A percentile compares a stretch with the other conserved stretches of the same genome.
phyloP scores from a whole-genome alignment of 768 basidiomycete genomes.

The Phylloporus arenicola region DNA sequence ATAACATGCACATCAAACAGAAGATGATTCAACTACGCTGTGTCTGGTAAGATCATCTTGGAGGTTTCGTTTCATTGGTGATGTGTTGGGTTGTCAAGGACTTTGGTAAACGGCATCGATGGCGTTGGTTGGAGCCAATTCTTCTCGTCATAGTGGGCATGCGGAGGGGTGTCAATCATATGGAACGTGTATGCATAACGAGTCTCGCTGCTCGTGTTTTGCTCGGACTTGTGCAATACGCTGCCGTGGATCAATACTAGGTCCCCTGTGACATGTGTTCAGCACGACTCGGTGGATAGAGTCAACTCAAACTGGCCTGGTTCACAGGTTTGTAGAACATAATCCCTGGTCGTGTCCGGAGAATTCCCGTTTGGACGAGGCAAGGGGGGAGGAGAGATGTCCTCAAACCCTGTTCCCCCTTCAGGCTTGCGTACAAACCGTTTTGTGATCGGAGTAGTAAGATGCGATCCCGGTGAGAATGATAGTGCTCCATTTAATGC shows the following conservation, averaged over 20 bases:
- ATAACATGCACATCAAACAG: background rate
- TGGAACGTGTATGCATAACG: conserved; percentile 96
- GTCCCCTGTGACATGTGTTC: conserved; percentile 51
- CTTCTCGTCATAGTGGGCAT: conserved; percentile 77
- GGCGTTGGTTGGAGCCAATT: conserved; percentile 93
- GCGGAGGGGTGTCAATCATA: conserved; percentile 76
- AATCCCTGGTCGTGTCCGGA: conserved; percentile 35
- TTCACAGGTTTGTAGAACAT: conserved; percentile 64
- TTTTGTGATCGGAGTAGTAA: conserved; percentile 64
- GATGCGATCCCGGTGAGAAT: conserved; percentile 89
- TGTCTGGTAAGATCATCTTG: too few species aligned
- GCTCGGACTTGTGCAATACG: conserved; percentile 88
- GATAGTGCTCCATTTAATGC: conserved; percentile 76
- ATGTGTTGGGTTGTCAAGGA: conserved; percentile 35
- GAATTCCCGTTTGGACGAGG: conserved; percentile 1
- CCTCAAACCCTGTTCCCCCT: conserved; percentile 84
- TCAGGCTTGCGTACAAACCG: conserved; percentile 76
- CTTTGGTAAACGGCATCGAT: conserved; percentile 72
- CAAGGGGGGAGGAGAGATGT: conserved; percentile 37
- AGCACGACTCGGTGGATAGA: background rate
- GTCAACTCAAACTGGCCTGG: conserved; percentile 45
- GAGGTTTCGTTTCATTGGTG: background rate
- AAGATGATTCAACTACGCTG: background rate
- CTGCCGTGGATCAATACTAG: conserved; percentile 91
- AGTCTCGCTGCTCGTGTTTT: conserved; percentile 73